Base-by-base conservation (phyloP, 192 early-diverging fungal species). In the Coemansia sp. region DNA sequence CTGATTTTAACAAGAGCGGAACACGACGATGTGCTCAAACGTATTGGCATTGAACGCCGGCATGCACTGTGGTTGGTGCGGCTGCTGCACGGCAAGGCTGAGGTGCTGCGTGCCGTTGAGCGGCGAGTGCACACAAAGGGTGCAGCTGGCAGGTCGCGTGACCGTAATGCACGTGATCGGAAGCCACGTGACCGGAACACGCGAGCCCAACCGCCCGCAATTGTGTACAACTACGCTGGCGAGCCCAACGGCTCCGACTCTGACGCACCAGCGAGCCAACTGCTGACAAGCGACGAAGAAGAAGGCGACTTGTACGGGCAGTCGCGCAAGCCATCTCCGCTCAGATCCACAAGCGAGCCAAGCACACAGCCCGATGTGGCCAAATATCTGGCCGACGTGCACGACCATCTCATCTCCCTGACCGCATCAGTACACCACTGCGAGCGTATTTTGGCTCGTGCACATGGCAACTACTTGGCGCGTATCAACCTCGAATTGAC, bases 1-100 rank as follows among this genome's bases (percentile, higher is more conserved):
- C 76, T 98, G 25, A 90, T 97, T 19, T 74, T 96, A 38, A 89
- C 92, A 27, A 90, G 94, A 65, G 88, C 90, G 9, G 95, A 97
- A 62, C 88, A 89, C 27, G 84, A 83, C 10, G 90, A 91, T 56
- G 91, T 92, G 85, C 69, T 93, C 19, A 76, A 88, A 48, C 81
- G 89, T 2, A 93, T 92, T 50, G 88, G 90, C 29, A 86, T 86
- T 45, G 89, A 87, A 64, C 83, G 89, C 3, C 85, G 89, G 48
- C 85, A 85, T 26, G 87, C 91, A 27, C 87, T 89, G 74, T 76
- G 81, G 43, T 72, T 93, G 27, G 83, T 92, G 37, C 68, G 91
- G 25, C 68, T 93, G 66, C 64, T 92, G 50, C 81, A 83, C 12
- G 86, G 82, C 59, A 93, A 93, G 64, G 83, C 85, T 3, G 92